These are phyloP conservation scores for Gracilaria gracilis DNA, from an alignment of 23 red algal species.

Conservation along the genomic window DNA sequence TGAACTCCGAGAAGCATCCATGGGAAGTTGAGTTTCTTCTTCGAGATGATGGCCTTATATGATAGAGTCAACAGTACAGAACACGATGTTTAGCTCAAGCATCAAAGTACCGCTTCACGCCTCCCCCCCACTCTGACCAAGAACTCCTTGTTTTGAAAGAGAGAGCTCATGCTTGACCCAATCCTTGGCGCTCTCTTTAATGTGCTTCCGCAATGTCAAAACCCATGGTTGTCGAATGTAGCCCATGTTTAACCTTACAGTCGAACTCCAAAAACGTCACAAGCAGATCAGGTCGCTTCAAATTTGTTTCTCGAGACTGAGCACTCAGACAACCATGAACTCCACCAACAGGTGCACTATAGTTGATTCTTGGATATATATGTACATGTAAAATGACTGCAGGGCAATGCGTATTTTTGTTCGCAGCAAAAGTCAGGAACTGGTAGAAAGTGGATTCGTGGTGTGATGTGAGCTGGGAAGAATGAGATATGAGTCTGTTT, in stretches of 20 bases:
- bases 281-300: not conserved
- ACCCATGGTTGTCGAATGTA: slow-evolving; percentile 9
- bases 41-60: slow-evolving; percentile 88
- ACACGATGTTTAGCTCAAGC: slow-evolving; percentile 41
- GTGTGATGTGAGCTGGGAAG: not conserved
- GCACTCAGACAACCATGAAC: no score
- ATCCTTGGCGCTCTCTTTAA: slow-evolving; percentile 14
- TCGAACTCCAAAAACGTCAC: not conserved
- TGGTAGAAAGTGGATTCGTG: no score
- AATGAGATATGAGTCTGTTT: not conserved
- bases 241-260: not conserved
- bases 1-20: slow-evolving; percentile 81
- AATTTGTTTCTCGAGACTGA: not conserved
- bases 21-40: slow-evolving; percentile 68
- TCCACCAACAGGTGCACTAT: not conserved
- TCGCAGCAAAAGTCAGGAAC: no score
- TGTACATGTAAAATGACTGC: no score
- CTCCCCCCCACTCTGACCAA: not conserved
- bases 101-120: slow-evolving; percentile 51
- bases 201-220: not conserved
- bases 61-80: slow-evolving; percentile 65
- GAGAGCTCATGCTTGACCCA: slow-evolving; percentile 1
- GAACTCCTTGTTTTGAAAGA: not conserved
- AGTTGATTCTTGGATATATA: not conserved
- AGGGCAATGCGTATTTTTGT: no score